phyloP scores from a whole-genome alignment of 345 rosid species.

The Eucalyptus polyanthemos region DNA sequence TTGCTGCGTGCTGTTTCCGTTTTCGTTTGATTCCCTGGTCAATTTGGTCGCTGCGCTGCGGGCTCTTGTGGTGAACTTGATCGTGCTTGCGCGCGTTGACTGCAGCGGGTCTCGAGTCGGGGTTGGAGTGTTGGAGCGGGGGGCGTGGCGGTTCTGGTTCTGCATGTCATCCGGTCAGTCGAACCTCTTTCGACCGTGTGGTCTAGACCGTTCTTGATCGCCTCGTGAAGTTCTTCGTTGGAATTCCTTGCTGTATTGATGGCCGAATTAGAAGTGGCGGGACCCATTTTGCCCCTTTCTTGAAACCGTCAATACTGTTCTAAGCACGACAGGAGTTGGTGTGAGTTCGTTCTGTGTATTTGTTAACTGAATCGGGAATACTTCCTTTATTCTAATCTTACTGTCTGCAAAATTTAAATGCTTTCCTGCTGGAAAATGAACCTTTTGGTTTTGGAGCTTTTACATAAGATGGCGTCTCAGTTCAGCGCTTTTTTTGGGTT shows the following conservation, averaged over 20 bases:
- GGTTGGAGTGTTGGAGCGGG: neutral
- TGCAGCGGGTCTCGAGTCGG: neutral
- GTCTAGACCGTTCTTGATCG: neutral
- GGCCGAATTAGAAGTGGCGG: neutral
- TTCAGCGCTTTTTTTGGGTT: neutral
- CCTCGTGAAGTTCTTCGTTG: neutral
- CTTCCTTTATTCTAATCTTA: neutral
- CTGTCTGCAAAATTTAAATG: neutral
- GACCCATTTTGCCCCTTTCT: neutral
- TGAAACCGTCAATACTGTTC: neutral
- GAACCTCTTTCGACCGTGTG: neutral
- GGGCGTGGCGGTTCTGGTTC: neutral
- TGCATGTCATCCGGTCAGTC: neutral
- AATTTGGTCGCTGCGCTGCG: neutral
- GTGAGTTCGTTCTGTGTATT: neutral
- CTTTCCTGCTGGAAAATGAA: neutral
- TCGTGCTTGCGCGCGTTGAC: neutral
- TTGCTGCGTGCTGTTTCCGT: neutral
- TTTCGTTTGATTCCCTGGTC: neutral
- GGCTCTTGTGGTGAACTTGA: neutral
- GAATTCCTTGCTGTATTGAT: neutral
- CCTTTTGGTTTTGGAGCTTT: neutral
- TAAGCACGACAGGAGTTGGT: neutral
- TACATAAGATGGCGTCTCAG: neutral
- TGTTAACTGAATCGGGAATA: neutral